These are phyloP conservation scores for Agaricus blazei DNA, from an alignment of 768 basidiomycete genomes.

Conservation along the genomic window DNA sequence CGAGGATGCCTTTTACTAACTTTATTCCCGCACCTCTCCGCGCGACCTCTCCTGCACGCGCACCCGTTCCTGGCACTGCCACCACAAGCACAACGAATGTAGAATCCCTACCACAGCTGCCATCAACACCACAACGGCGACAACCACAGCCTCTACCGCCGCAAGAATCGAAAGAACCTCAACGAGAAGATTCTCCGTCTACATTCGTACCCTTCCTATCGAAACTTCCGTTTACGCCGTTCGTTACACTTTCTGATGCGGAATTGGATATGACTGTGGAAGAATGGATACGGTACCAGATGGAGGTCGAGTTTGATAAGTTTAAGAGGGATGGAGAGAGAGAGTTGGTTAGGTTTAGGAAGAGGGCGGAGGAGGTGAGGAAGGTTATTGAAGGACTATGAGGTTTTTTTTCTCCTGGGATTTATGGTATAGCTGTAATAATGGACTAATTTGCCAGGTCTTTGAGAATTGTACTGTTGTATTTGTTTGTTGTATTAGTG, in stretches of 20 bases:
- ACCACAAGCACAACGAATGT: background rate
- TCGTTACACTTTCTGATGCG: conserved; percentile 50
- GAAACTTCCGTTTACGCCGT: conserved; percentile 23
- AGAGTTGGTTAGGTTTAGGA: conserved; percentile 35
- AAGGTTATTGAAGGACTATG: conserved; percentile 30
- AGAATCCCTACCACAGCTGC: background rate
- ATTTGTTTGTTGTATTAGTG: background rate
- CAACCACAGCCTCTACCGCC: background rate
- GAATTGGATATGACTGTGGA: conserved; percentile 80
- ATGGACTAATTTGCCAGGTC: background rate
- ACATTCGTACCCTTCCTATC: background rate
- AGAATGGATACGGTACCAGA: conserved; percentile 77
- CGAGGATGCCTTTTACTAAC: background rate
- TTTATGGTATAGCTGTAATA: background rate
- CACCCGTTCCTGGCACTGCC: background rate
- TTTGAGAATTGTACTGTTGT: background rate
- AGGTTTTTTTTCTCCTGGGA: background rate
- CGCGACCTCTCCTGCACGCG: background rate
- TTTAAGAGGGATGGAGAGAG: conserved; percentile 41
- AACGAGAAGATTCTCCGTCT: background rate
- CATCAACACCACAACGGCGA: background rate
- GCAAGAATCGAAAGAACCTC: background rate
- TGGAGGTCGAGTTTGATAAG: conserved; percentile 59
- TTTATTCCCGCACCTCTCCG: background rate
- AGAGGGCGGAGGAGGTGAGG: conserved; percentile 36